Conservation (phyloP, 2,329 filamentous ascomycete species). For the Colletotrichum sidae region DNA sequence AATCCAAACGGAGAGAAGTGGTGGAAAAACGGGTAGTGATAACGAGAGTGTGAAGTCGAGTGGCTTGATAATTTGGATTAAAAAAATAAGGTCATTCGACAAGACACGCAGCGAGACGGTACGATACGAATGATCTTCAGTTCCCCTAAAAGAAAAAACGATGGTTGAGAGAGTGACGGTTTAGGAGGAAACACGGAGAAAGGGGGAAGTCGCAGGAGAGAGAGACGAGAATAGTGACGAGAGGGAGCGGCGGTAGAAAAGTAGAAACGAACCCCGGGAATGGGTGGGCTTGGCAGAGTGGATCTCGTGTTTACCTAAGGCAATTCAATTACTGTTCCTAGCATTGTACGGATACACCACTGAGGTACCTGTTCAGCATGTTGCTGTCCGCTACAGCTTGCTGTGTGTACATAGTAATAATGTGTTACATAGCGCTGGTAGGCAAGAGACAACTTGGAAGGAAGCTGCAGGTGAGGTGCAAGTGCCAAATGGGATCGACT, state of each 20-base stretch:
- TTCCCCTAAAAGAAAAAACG: constrained; percentile 25
- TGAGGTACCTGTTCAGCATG: too few species aligned
- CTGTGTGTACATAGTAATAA: too few species aligned
- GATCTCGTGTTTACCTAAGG: not conserved
- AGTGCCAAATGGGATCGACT: constrained; percentile 27
- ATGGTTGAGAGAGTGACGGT: constrained; percentile 36
- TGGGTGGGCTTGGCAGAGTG: constrained; percentile 19
- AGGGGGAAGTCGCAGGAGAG: constrained; percentile 15
- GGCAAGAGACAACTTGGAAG: not conserved
- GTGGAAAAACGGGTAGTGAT: constrained; percentile 31
- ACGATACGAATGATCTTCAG: constrained; percentile 4
- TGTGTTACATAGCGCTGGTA: not conserved
- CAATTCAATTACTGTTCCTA: too few species aligned
- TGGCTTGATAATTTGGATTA: constrained; percentile 30
- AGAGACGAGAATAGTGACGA: constrained; percentile 3
- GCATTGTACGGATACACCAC: too few species aligned
- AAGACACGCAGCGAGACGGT: constrained; percentile 1
- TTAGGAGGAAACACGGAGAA: constrained; percentile 34
- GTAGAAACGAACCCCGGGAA: constrained; percentile 36
- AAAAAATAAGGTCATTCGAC: constrained; percentile 28
- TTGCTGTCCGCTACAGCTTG: too few species aligned
- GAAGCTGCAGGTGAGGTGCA: not conserved
- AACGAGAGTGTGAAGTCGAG: constrained; percentile 38
- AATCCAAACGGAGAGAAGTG: constrained; percentile 2
- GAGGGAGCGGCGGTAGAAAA: constrained; percentile 35